Conservation (phyloP, 208 protist species). For the Acanthamoeba sp. region DNA sequence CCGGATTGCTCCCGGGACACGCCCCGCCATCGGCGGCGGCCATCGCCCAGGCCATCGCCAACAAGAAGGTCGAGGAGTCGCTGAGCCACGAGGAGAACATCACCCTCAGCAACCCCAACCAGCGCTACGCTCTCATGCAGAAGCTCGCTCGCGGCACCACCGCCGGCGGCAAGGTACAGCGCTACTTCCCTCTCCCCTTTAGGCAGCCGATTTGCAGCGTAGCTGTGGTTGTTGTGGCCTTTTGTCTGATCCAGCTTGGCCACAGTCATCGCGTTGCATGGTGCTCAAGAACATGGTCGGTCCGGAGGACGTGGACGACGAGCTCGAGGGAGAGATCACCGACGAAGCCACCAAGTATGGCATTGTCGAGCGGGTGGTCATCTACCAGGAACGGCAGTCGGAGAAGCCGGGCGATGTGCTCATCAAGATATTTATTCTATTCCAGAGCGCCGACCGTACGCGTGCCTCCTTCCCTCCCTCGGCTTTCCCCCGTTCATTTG, state of each 20-base stretch:
- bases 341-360: conserved; percentile 65
- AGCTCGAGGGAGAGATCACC: conserved; percentile 58
- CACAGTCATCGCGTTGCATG: conserved; percentile 44
- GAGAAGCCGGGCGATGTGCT: conserved; percentile 29
- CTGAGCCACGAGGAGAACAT: conserved; percentile 73
- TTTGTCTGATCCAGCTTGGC: not conserved
- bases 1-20: not conserved
- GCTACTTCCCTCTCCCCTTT: not conserved
- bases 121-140: conserved; percentile 73
- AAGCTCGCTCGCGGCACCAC: conserved; percentile 38
- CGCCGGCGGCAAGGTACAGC: not conserved
- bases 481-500: not conserved
- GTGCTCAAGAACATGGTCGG: conserved; percentile 71
- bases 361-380: conserved; percentile 66
- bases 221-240: not conserved
- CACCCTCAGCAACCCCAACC: conserved; percentile 41
- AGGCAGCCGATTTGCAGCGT: not conserved
- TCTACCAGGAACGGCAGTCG: conserved; percentile 69
- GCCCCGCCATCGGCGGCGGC: not conserved
- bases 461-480: not conserved
- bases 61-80: conserved; percentile 36
- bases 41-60: conserved; percentile 42
- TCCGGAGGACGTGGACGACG: conserved; percentile 68
- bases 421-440: conserved; percentile 75
- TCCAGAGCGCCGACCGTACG: conserved; percentile 53